phyloP scores from a whole-genome alignment of 441 rosid species.

The Omphalea diandra region DNA sequence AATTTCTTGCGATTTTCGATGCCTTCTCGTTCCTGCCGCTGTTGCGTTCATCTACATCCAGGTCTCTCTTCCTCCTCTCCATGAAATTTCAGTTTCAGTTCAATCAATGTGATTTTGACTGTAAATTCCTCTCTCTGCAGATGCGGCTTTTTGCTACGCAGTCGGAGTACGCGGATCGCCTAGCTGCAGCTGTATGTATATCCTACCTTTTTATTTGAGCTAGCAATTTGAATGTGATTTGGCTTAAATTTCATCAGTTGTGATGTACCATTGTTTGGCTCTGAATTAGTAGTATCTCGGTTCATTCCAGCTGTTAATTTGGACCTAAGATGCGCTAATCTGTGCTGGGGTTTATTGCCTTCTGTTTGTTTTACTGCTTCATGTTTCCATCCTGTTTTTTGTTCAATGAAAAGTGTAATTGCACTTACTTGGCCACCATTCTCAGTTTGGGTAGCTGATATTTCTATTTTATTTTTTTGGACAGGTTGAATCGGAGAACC shows the following conservation, averaged over 20 bases:
- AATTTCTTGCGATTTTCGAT: conserved; percentile 65
- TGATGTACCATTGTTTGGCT: not conserved
- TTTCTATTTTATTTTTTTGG: not conserved
- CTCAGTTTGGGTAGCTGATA: not conserved
- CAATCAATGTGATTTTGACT: too few species aligned
- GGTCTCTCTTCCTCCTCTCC: conserved; percentile 31
- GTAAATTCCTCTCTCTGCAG: conserved; percentile 31
- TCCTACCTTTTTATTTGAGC: conserved; percentile 1
- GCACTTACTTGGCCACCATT: too few species aligned
- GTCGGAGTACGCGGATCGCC: conserved; percentile 80
- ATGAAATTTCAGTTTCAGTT: too few species aligned
- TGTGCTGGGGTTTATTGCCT: not conserved
- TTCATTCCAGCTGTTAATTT: too few species aligned
- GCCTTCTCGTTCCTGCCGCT: conserved; percentile 81
- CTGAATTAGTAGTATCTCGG: not conserved
- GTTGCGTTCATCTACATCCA: conserved; percentile 76
- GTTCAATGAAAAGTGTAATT: too few species aligned
- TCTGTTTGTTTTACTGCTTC: not conserved
- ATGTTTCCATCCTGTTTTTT: not conserved
- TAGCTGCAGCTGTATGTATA: conserved; percentile 65
- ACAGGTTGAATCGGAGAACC: conserved; percentile 79
- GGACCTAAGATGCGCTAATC: too few species aligned
- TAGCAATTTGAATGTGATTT: not conserved
- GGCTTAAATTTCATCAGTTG: not conserved
- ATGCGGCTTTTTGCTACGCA: conserved; percentile 85